Conservation (phyloP, 169 alveolate species). For the Plasmodium inui region DNA sequence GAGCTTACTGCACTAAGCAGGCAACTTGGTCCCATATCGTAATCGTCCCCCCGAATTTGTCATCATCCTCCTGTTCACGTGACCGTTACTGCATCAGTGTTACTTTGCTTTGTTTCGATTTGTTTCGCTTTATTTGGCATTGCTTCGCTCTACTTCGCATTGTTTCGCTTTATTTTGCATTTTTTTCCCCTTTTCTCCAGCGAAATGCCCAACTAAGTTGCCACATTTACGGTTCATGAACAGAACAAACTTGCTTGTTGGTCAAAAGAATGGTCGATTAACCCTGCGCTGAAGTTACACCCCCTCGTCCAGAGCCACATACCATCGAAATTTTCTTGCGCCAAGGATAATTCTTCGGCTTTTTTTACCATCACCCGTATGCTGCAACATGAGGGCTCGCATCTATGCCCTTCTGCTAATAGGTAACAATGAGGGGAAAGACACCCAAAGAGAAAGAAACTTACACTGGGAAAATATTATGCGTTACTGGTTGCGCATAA, state of each 20-base stretch:
- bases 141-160: background rate
- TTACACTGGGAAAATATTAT: background rate
- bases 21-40: background rate
- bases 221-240: background rate
- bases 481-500: background rate
- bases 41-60: background rate
- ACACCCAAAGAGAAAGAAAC: background rate
- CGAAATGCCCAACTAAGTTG: background rate
- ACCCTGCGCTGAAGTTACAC: background rate
- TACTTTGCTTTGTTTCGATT: background rate
- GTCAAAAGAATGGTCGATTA: background rate
- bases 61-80: background rate
- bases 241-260: background rate
- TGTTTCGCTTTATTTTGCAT: background rate
- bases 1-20: background rate
- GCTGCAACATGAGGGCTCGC: background rate
- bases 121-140: background rate
- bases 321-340: background rate
- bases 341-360: background rate
- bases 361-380: background rate
- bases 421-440: background rate
- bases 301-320: background rate
- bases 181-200: background rate
- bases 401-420: conserved; percentile 1
- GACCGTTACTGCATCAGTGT: background rate